Percentiles rank a stretch among this genome's conserved stretches.
phyloP scores from a whole-genome alignment of 495 filamentous ascomycete genomes.

The Penicillium psychrofluorescens region DNA sequence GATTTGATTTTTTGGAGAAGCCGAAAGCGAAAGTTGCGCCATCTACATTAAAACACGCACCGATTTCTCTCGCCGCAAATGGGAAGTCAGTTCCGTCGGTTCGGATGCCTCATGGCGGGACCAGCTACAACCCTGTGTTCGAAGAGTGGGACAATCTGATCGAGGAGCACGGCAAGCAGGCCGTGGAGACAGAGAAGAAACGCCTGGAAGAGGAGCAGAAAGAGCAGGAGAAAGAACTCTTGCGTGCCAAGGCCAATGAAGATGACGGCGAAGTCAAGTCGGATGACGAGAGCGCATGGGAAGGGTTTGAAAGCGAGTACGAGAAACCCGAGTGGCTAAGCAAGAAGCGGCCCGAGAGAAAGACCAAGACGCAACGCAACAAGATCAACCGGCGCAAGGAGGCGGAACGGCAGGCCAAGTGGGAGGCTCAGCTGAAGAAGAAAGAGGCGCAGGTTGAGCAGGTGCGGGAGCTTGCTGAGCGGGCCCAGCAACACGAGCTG shows the following conservation, averaged over 20 bases:
- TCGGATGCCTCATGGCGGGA: slow-evolving; percentile 65
- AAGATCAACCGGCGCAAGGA: slow-evolving; percentile 82
- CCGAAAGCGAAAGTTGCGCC: slow-evolving; percentile 62
- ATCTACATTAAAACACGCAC: slow-evolving; percentile 63
- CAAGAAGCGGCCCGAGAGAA: slow-evolving; percentile 69
- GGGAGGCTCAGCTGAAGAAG: slow-evolving; percentile 63
- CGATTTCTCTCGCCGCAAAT: slow-evolving; percentile 70
- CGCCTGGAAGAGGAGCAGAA: slow-evolving; percentile 60
- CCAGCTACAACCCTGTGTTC: slow-evolving; percentile 86
- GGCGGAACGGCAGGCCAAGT: slow-evolving; percentile 62
- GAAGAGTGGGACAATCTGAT: slow-evolving; percentile 75
- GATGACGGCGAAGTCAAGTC: slow-evolving; percentile 65
- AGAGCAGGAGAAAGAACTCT: slow-evolving; percentile 45
- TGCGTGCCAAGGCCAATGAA: slow-evolving; percentile 52
- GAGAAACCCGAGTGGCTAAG: slow-evolving; percentile 54
- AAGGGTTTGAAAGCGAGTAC: slow-evolving; percentile 69
- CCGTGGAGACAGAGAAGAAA: slow-evolving; percentile 71
- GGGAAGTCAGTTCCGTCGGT: slow-evolving; percentile 76
- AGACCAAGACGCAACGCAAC: slow-evolving; percentile 80
- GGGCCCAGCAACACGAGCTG: slow-evolving; percentile 52
- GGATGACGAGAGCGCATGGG: slow-evolving; percentile 84
- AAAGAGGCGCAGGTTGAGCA: slow-evolving; percentile 57
- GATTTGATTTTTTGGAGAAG: slow-evolving; percentile 56
- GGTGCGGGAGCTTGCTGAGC: slow-evolving; percentile 57
- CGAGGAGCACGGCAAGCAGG: slow-evolving; percentile 65